phyloP scores from a whole-genome alignment of 805 yeast genomes.

The Danielia reshetovae region DNA sequence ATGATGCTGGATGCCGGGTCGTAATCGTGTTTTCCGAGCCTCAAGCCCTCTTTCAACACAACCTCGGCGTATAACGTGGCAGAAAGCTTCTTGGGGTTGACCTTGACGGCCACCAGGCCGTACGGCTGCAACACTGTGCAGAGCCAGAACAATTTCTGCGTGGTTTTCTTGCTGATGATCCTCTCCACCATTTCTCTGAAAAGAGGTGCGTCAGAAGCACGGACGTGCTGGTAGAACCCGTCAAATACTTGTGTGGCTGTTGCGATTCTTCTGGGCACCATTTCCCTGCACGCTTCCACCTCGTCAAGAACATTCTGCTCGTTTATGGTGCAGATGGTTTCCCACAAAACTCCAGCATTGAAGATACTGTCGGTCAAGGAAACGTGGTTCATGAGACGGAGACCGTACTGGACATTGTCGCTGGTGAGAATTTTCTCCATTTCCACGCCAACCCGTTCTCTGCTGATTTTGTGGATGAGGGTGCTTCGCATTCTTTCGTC shows the following conservation, averaged over 20 bases:
- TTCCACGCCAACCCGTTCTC: slow-evolving; percentile 89
- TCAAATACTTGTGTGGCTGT: slow-evolving; percentile 19
- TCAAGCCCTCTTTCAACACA: slow-evolving; percentile 66
- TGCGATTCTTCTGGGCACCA: slow-evolving; percentile 16
- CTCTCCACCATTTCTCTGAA: neutral
- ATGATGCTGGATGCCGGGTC: slow-evolving; percentile 47
- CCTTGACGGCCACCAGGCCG: slow-evolving; percentile 31
- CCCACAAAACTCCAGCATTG: slow-evolving; percentile 24
- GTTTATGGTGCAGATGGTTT: slow-evolving; percentile 16
- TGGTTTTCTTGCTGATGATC: slow-evolving; percentile 1
- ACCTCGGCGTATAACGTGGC: slow-evolving; percentile 41
- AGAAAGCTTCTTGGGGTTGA: slow-evolving; percentile 35
- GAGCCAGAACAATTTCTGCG: slow-evolving; percentile 41
- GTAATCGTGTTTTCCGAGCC: slow-evolving; percentile 55
- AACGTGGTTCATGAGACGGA: slow-evolving; percentile 53
- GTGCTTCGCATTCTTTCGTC: slow-evolving; percentile 52
- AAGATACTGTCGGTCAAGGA: slow-evolving; percentile 59
- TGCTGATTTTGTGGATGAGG: slow-evolving; percentile 69
- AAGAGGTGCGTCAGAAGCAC: slow-evolving; percentile 13
- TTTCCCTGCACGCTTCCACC: slow-evolving; percentile 12
- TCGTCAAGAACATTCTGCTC: slow-evolving; percentile 12
- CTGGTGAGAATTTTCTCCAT: slow-evolving; percentile 72
- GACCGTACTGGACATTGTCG: slow-evolving; percentile 57
- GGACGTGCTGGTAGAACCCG: neutral
- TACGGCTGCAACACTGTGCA: slow-evolving; percentile 50